Evolutionary conservation across 164 flowering plant genomes (phyloP).

Genomic region (Buxus sempervirens): DNA sequence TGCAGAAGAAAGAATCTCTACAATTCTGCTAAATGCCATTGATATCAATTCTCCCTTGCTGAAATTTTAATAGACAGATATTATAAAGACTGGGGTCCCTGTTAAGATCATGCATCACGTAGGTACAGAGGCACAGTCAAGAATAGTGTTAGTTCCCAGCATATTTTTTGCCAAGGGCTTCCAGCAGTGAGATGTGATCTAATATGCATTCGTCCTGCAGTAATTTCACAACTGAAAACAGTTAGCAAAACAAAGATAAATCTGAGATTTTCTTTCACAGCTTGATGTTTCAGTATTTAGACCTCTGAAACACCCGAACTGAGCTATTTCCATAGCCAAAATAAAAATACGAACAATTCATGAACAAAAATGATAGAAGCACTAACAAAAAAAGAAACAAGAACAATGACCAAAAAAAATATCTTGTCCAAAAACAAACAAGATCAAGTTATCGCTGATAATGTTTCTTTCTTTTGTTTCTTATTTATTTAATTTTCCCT

Average conservation of each 20-base stretch:
- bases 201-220: conserved; percentile 21
- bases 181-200: background rate
- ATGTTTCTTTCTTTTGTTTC: no score
- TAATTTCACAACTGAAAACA: conserved; percentile 3
- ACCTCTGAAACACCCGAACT: background rate
- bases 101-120: background rate
- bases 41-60: background rate
- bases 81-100: conserved; percentile 1
- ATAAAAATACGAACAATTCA: background rate
- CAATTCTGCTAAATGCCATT: conserved; percentile 46
- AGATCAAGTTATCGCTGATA: no score
- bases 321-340: background rate
- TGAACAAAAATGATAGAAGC: no score
- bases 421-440: no score
- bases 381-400: no score
- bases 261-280: background rate
- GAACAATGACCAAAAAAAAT: no score
- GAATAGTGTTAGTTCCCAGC: background rate
- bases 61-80: conserved; percentile 7
- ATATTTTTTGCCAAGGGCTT: conserved; percentile 5
- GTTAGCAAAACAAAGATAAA: conserved; percentile 1
- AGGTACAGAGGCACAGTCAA: conserved; percentile 4
- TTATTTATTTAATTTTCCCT: no score
- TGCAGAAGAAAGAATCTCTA: conserved; percentile 32
- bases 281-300: background rate